Evolutionary conservation across 805 yeast species (phyloP).

Genomic region (Saturnispora dispora): DNA sequence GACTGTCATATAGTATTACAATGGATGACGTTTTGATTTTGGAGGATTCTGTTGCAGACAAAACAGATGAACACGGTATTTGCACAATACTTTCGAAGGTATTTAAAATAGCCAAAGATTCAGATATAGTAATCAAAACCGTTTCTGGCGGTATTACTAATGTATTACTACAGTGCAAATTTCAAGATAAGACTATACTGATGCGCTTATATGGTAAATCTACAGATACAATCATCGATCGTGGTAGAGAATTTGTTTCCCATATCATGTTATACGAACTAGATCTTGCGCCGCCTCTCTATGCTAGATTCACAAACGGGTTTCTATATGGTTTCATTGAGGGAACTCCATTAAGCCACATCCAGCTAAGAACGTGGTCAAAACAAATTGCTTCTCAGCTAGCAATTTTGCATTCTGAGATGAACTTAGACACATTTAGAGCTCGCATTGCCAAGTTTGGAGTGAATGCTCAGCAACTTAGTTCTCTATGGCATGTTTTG

Average conservation of each 20-base stretch:
- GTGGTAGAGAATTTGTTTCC: slow-evolving; percentile 65
- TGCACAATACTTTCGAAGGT: not conserved
- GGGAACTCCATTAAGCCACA: slow-evolving; percentile 51
- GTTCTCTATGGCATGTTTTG: slow-evolving; percentile 48
- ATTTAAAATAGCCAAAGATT: not conserved
- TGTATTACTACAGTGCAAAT: slow-evolving; percentile 41
- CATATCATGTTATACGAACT: slow-evolving; percentile 53
- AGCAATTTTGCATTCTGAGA: slow-evolving; percentile 56
- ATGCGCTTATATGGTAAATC: slow-evolving; percentile 71
- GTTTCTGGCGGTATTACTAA: slow-evolving; percentile 50
- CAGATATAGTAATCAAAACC: not conserved
- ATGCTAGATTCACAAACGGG: slow-evolving; percentile 64
- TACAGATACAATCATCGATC: slow-evolving; percentile 60
- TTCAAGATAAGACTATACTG: slow-evolving; percentile 31
- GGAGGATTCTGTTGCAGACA: not conserved
- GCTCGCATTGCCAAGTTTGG: not conserved
- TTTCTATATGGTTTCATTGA: slow-evolving; percentile 59
- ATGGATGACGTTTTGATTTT: not conserved
- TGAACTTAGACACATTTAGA: slow-evolving; percentile 6
- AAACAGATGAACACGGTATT: not conserved
- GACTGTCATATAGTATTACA: not conserved
- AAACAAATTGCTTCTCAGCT: slow-evolving; percentile 50
- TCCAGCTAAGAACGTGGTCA: slow-evolving; percentile 35
- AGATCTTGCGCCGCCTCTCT: slow-evolving; percentile 58
- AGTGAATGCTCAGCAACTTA: slow-evolving; percentile 15